Base-by-base conservation (phyloP, 1,284 basidiomycete species). In the Trametes polyzona region DNA sequence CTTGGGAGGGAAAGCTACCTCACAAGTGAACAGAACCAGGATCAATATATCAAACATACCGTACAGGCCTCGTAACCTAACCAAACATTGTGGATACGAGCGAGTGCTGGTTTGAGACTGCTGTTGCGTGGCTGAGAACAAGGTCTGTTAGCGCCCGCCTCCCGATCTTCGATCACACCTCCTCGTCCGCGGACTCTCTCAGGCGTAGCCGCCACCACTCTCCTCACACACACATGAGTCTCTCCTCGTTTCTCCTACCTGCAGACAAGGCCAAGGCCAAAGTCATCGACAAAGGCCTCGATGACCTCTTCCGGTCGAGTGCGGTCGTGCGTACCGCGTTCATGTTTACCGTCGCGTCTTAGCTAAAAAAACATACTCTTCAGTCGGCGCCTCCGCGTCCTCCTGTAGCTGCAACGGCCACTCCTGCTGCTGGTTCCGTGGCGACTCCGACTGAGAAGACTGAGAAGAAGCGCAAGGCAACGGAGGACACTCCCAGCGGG, bases 271-370 rank as follows among this genome's bases (percentile, higher is more conserved):
- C 52, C 4, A 67, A 67, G 52, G 57, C 50, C 3, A 66, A 66
- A 43, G 55, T 49, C 4, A 70, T 76, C n/a, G 74, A 76, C 53
- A 68, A 63, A 30, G 69, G 66, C 4, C 53, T 75, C 2, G 74
- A 76, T 51, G 65, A 69, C 27, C 50, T 76, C 19, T 73, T 76
- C 55, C 67, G 65, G 23, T 60, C 72, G 8, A 68, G 63, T 8
- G 69, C 58, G 30, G 33, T 35, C 4, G 52, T 53, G n/a, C 50
- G 55, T 50, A 16, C 12, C n/a, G n/a, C n/a, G n/a, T 16, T 8
- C 19, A 26, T 12, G 4, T 47, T 24, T 9, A 23, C 21, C 7
- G 3, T n/a, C n/a, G n/a, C n/a, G n/a, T n/a, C n/a, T n/a, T n/a
- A n/a, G n/a, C n/a, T n/a, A n/a, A n/a, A n/a, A 12, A 4, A 4